Base-by-base conservation (phyloP, 2,329 filamentous ascomycete genomes). In the Phoma sp. region DNA sequence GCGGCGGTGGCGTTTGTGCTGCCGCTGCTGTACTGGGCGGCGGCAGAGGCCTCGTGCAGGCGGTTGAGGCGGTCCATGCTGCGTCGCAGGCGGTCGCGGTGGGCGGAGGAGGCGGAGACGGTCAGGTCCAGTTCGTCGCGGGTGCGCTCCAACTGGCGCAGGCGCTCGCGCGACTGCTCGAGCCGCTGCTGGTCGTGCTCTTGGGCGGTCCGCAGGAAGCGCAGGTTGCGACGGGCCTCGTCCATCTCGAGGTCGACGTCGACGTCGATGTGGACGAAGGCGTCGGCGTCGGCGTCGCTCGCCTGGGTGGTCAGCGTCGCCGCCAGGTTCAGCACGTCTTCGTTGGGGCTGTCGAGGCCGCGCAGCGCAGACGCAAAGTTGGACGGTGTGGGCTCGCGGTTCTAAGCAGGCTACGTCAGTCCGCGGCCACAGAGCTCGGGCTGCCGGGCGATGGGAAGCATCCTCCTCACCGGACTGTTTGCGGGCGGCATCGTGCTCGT, bases 341-440 rank as follows among this genome's bases (percentile, higher is more conserved):
- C 62, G 52, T 64, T 59, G 33, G 82, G 78, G 61, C 77, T 80
- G 61, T 80, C 74, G 55, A 82, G 72, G 49, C 75, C 71, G 61
- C 74, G 76, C 54, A 80, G 72, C 51, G 78, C 77, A 47, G 78
- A 79, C 36, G 81, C 74, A 61, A 83, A 82, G 33, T 66, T 69
- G 40, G 68, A 66, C 48, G 68, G 63, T 24, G 66, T 66, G 33
- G 58, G 62, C 41, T 72, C 65, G 42, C 61, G 37, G 52, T 68
- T 65, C 69, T 74, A 52, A 44, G 23, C 36, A 37, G 55, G 59
- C 54, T 62, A 60, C 58, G 65, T 70, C 61, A 70, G 66, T 40
- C n/a, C 35, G 30, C 38, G 35, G 38, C 25, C 25, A 24, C 14
- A 8, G 22, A 32, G 41, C 39, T 27, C 32, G 27, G 23, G 25